Evolutionary conservation across 257 asterid species (phyloP), one percentile per base, ranked within the genome.

Genomic region (Scutellaria galericulata): DNA sequence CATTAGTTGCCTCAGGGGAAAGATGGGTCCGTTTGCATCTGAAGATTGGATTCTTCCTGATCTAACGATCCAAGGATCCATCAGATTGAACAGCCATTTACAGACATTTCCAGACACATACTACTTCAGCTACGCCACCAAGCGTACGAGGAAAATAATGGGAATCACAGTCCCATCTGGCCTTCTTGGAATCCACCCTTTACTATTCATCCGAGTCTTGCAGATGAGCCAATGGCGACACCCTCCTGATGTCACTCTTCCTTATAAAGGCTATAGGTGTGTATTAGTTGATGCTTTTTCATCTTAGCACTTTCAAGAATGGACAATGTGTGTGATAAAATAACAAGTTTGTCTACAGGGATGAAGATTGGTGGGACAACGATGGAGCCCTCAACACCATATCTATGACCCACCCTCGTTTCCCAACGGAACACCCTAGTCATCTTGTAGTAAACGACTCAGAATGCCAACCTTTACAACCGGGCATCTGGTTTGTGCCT

Each of bases 301-400:
- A 9, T 15, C 18, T 35, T 48, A 1, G 27, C 48, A 70, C 7
- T 42, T 45, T 46, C 75, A 71, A 58, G 59, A 59, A n/a, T 15
- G 9, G 11, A 20, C 31, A 55, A 56, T 24, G 44, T 54, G 65
- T 58, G 13, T 27, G 20, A 15, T n/a, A 24, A 44, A 66, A 6
- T 60, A 31, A 2, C 59, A 57, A 47, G 9, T 66, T 53, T 14
- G 15, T 27, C 70, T 75, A 40, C 70, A 94, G 99, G 84, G 98
- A 95, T 78, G 96, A 95, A 71, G 99, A 92, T 68, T 95, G 99
- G 98, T 95, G 98, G 99, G 99, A 88, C 73, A 95, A 95, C 57
- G 99, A 95, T 54, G 99, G 99, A 64, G 98, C 99, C 3, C 95
- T 95, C 61, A 95, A 95, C 88, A 95, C 97, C 39, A 87, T 92